Base-by-base conservation (phyloP, 495 filamentous ascomycete species). In the Talaromyces ruber region DNA sequence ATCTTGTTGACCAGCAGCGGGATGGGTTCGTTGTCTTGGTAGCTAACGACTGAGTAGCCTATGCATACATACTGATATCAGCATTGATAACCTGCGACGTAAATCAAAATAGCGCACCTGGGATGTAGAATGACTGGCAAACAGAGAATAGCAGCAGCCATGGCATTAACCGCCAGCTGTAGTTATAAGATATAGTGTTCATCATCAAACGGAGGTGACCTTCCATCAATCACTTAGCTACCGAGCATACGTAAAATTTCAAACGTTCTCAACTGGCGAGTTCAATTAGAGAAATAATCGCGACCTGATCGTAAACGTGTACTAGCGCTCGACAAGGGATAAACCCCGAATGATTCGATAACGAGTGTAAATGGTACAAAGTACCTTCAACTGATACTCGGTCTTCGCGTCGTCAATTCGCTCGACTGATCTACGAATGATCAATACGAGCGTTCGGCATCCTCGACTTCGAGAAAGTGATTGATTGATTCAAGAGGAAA, bases 1-100 rank as follows among this genome's bases (percentile, higher is more conserved):
- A 95, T 88, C 73, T 97, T 97, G 76, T 97, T 97, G 60, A 94
- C 91, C n/a, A 92, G 84, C 6, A 97, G 81, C 0, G 92, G 92
- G 28, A 96, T 91, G 4, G 86, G 77, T 66, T 96, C 89, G 70
- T 84, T 81, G 62, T 93, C 87, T 58, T 81, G 80, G 71, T 96
- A 97, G 68, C 85, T 90, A 64, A 87, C 90, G 66, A 94, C 85
- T 7, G 87, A 89, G 76, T 85, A 89, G 54, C 88, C 87, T 89
- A 63, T 26, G 9, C 21, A 29, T 29, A n/a, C 6, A 26, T 6
- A n/a, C 21, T 5, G 18, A 50, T 18, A 64, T 29, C 14, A 29
- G 29, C 6, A 57, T 2, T 22, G 14, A 3, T 25, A 21, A 57
- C 3, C 18, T n/a, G 34, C 39, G n/a, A 25, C 18, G 12, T 3